These are phyloP conservation scores for Quercus parvula DNA, from an alignment of 306 rosid species.

Conservation along the genomic window DNA sequence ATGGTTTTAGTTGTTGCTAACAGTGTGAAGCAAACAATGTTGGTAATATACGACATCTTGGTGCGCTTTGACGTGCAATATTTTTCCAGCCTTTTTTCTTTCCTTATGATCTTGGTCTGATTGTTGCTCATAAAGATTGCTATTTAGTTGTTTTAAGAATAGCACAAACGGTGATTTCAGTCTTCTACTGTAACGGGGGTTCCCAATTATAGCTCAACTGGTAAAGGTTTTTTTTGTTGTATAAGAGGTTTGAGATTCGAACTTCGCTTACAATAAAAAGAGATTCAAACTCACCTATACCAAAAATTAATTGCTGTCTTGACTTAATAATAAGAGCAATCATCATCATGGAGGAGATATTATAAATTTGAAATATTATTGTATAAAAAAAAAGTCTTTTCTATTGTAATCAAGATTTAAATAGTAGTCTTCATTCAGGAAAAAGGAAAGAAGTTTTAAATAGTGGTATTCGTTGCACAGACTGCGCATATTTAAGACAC, in stretches of 20 bases:
- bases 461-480: neutral
- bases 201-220: too few relatives aligned
- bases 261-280: too few relatives aligned
- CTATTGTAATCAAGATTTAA: neutral
- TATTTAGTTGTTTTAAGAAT: neutral
- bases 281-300: too few relatives aligned
- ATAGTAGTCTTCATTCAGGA: too few relatives aligned
- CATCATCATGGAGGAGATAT: too few relatives aligned
- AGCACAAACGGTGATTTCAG: neutral
- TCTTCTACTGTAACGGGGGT: neutral
- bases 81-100: neutral
- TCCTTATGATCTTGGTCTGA: neutral
- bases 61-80: neutral
- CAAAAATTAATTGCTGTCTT: too few relatives aligned
- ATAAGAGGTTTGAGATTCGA: too few relatives aligned
- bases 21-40: neutral
- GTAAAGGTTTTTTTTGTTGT: rapidly evolving
- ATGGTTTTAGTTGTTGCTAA: neutral
- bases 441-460: neutral
- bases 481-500: neutral
- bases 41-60: neutral
- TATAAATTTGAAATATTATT: too few relatives aligned
- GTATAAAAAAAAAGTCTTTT: too few relatives aligned
- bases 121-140: neutral
- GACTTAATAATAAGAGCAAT: too few relatives aligned